Conservation (phyloP, 139 green algal species). For the Diplosphaera chodatii region DNA sequence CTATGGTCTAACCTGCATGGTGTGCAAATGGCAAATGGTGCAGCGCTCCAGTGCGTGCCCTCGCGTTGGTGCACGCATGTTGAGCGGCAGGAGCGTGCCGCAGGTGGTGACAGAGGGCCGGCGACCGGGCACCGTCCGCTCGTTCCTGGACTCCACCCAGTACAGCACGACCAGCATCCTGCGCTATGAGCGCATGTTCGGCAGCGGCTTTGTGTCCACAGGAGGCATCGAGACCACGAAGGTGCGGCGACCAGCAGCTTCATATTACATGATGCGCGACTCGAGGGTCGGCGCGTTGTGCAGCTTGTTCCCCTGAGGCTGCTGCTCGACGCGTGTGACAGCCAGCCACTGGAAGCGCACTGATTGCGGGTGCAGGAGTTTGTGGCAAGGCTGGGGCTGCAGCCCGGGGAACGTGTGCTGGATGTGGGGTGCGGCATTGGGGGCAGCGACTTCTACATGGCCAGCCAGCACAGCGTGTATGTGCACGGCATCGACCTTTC, state of each 20-base stretch:
- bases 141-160: constrained; percentile 67
- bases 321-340: too few species aligned
- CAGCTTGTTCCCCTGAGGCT: too few species aligned
- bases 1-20: too few species aligned
- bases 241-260: constrained; percentile 7
- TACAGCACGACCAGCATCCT: constrained; percentile 57
- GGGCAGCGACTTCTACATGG: constrained; percentile 61
- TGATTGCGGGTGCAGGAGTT: constrained; percentile 33
- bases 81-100: neutral
- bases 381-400: constrained; percentile 41
- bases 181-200: neutral
- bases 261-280: too few species aligned
- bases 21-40: too few species aligned
- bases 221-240: constrained; percentile 52
- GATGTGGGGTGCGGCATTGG: constrained; percentile 77
- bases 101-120: constrained; percentile 12
- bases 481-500: constrained; percentile 81
- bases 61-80: neutral
- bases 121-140: constrained; percentile 23
- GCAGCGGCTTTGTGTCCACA: constrained; percentile 62
- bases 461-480: constrained; percentile 44
- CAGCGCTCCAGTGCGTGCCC: too few species aligned
- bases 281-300: too few species aligned
- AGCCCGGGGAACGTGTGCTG: constrained; percentile 59
- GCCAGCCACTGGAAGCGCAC: too few species aligned